A percentile compares a stretch with the other conserved stretches of the same genome.
Conservation (phyloP, 2,329 filamentous ascomycete species). For the Fusarium neocosmosporiellum region DNA sequence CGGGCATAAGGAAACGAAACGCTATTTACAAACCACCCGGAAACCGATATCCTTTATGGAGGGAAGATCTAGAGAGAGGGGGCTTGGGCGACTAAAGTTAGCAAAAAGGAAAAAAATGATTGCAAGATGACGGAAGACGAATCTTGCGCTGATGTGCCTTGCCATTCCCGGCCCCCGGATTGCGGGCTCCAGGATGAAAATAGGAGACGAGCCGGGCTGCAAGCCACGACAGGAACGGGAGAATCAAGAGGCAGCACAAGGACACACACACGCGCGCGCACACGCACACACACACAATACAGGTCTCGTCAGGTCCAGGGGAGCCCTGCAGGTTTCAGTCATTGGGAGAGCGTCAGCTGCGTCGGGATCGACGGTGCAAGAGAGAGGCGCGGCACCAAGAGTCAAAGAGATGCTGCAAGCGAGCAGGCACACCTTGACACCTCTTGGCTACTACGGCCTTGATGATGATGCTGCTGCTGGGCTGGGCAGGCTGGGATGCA, state of each 20-base stretch:
- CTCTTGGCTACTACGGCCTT: conserved; percentile 1
- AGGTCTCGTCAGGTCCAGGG: conserved; percentile 3
- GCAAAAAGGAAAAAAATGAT: background rate
- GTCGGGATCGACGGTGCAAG: conserved; percentile 31
- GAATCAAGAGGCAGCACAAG: background rate
- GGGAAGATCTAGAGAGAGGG: conserved; percentile 6
- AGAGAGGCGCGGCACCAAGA: conserved; percentile 17
- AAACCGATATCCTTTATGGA: conserved; percentile 3
- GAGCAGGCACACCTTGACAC: background rate
- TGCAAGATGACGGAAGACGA: conserved; percentile 30
- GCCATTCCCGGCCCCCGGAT: conserved; percentile 8
- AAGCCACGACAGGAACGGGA: conserved; percentile 25
- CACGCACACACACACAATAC: background rate
- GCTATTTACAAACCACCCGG: conserved; percentile 3
- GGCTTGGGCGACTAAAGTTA: background rate
- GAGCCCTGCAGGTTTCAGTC: conserved; percentile 33
- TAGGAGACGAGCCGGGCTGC: conserved; percentile 18
- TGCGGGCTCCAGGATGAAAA: conserved; percentile 16
- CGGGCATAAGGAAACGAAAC: conserved; percentile 22
- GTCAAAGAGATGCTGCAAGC: conserved; percentile 13
- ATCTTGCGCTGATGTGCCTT: background rate
- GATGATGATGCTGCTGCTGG: background rate
- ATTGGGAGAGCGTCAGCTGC: conserved; percentile 30
- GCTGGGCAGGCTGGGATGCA: conserved; percentile 1
- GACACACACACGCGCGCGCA: background rate